Evolutionary conservation across 108 stramenopile species (phyloP).

Genomic region (Skeletonema costatum): DNA sequence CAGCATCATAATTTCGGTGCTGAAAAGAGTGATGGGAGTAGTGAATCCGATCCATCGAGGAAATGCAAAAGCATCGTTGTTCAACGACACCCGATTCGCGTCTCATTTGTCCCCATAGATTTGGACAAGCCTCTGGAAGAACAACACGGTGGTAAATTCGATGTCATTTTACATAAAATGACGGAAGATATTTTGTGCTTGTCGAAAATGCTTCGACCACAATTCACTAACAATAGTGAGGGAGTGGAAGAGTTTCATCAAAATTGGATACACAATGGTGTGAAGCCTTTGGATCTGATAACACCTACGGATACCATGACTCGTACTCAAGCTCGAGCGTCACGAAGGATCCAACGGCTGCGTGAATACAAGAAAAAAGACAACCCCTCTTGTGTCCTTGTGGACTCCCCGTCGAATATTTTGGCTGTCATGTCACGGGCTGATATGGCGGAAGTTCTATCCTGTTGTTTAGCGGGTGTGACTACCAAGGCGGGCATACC

Average conservation of each 20-base stretch:
- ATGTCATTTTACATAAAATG: slow-evolving; percentile 86
- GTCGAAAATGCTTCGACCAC: slow-evolving; percentile 44
- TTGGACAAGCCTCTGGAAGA: slow-evolving; percentile 76
- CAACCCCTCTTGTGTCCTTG: slow-evolving; percentile 71
- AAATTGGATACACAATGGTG: not conserved
- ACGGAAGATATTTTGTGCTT: slow-evolving; percentile 84
- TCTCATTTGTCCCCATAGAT: slow-evolving; percentile 85
- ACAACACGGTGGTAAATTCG: slow-evolving; percentile 83
- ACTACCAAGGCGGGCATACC: slow-evolving; percentile 58
- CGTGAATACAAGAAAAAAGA: slow-evolving; percentile 57
- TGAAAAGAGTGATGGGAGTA: not conserved
- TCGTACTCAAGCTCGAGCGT: slow-evolving; percentile 47
- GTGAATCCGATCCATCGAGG: not conserved
- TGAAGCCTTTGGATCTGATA: slow-evolving; percentile 3
- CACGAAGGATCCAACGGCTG: slow-evolving; percentile 65
- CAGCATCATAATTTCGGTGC: not conserved
- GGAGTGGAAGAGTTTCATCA: not conserved
- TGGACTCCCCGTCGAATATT: slow-evolving; percentile 75
- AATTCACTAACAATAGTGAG: not conserved
- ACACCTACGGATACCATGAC: slow-evolving; percentile 5
- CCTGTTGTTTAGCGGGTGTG: slow-evolving; percentile 58
- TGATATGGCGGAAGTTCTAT: slow-evolving; percentile 67
- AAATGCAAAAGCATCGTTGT: not conserved
- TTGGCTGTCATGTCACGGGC: slow-evolving; percentile 78
- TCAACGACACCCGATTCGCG: slow-evolving; percentile 56